These are phyloP conservation scores for Calonectria pseudoreteaudii DNA, from an alignment of 2,329 filamentous ascomycete species.

Conservation along the genomic window DNA sequence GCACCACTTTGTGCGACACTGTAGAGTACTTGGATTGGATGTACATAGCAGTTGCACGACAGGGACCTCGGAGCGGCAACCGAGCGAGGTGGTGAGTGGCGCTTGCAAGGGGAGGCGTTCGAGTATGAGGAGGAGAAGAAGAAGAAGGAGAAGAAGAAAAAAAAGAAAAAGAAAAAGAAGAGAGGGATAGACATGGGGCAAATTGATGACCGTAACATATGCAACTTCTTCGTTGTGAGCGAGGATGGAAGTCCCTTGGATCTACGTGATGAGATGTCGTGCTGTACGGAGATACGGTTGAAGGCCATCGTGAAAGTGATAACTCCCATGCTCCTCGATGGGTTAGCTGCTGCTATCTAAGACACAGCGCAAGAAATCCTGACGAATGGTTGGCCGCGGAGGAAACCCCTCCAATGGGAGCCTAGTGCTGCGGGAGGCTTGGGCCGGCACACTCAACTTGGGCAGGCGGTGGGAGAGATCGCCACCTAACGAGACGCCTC, in stretches of 20 bases:
- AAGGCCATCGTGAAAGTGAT: slow-evolving; percentile 32
- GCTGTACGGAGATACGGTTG: slow-evolving; percentile 23
- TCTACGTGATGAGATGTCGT: not conserved
- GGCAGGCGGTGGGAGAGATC: slow-evolving; percentile 33
- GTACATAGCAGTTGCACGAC: slow-evolving; percentile 31
- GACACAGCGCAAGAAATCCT: slow-evolving; percentile 20
- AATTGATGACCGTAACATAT: not conserved
- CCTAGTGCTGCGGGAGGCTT: slow-evolving; percentile 44
- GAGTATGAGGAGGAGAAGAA: not conserved
- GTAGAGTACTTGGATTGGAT: slow-evolving; percentile 30
- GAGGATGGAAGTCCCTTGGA: not conserved
- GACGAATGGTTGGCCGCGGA: slow-evolving; percentile 25
- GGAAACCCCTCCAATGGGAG: slow-evolving; percentile 31
- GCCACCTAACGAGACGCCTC: slow-evolving; percentile 28
- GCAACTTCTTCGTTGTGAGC: not conserved
- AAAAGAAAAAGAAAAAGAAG: too few relatives aligned
- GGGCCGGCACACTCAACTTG: slow-evolving; percentile 31
- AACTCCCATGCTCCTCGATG: slow-evolving; percentile 33
- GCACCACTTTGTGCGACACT: slow-evolving; percentile 32
- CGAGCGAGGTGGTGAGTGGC: slow-evolving; percentile 18
- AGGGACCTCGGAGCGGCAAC: slow-evolving; percentile 29
- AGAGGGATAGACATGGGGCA: not conserved
- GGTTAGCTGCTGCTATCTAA: slow-evolving; percentile 13
- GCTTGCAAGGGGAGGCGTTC: slow-evolving; percentile 1
- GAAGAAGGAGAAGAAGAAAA: too few relatives aligned